phyloP scores from a whole-genome alignment of 2,329 filamentous ascomycete species.

The Chlorencoelia australis region DNA sequence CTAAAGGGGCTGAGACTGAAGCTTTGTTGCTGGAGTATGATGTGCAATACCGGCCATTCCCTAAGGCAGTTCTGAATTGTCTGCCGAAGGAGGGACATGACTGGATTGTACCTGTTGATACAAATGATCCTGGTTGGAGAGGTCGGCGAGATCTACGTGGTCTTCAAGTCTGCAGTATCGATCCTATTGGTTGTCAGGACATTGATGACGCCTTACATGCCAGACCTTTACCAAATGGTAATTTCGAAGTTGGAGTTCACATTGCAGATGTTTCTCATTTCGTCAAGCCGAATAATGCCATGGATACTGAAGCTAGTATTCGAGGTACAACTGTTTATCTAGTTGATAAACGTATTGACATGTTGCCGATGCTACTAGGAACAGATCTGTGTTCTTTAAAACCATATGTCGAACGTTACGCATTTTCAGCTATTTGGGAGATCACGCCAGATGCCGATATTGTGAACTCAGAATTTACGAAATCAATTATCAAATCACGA shows the following conservation, averaged over 20 bases:
- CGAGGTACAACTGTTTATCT: constrained; percentile 95
- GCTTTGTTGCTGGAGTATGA: constrained; percentile 90
- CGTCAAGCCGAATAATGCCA: constrained; percentile 91
- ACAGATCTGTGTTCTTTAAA: constrained; percentile 95
- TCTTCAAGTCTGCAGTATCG: constrained; percentile 91
- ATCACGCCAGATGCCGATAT: constrained; percentile 77
- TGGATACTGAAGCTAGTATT: constrained; percentile 91
- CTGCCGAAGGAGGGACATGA: constrained; percentile 83
- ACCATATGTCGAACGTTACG: constrained; percentile 90
- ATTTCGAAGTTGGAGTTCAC: constrained; percentile 92
- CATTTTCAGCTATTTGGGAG: constrained; percentile 84
- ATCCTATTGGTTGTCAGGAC: constrained; percentile 91
- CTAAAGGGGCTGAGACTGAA: constrained; percentile 95
- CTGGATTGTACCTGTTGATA: constrained; percentile 80
- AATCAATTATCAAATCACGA: constrained; percentile 92
- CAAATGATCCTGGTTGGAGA: constrained; percentile 76
- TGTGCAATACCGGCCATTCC: constrained; percentile 94
- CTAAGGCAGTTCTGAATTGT: constrained; percentile 90
- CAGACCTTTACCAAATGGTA: constrained; percentile 74
- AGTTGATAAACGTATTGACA: constrained; percentile 98
- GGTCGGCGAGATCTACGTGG: constrained; percentile 75
- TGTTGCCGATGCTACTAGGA: constrained; percentile 92
- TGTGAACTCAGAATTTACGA: constrained; percentile 78
- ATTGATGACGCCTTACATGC: constrained; percentile 97
- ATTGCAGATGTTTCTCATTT: constrained; percentile 99